A percentile compares a stretch with the other conserved stretches of the same genome.
Evolutionary conservation across 2,329 filamentous ascomycete species (phyloP).

Genomic region (Rosellinia necatrix): DNA sequence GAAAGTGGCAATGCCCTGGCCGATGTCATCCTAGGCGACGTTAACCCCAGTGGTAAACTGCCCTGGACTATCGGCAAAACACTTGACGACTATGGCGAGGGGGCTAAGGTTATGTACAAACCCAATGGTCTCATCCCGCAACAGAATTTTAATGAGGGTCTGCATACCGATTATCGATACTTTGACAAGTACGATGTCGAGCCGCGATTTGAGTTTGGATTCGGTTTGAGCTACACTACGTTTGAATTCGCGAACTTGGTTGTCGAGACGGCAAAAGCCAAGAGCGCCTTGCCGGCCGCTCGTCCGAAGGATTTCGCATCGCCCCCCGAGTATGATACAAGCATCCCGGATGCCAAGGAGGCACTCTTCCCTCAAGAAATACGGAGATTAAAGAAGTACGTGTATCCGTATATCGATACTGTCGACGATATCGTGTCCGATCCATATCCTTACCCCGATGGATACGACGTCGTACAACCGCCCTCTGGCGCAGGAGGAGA

Average conservation of each 20-base stretch:
- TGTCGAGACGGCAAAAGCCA: conserved; percentile 52
- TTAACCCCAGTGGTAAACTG: conserved; percentile 79
- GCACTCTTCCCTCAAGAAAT: conserved; percentile 66
- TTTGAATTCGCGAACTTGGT: conserved; percentile 65
- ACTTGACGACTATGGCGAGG: conserved; percentile 76
- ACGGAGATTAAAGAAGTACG: conserved; percentile 67
- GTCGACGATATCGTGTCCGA: conserved; percentile 49
- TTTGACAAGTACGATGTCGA: conserved; percentile 77
- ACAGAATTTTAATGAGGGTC: conserved; percentile 79
- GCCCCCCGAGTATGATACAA: conserved; percentile 60
- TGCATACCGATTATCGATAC: conserved; percentile 89
- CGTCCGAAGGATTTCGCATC: conserved; percentile 47
- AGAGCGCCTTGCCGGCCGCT: conserved; percentile 47
- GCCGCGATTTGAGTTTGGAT: conserved; percentile 86
- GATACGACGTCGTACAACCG: conserved; percentile 54
- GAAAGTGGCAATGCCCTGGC: conserved; percentile 83
- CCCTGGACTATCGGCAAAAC: conserved; percentile 85
- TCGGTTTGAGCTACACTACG: conserved; percentile 79
- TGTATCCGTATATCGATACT: conserved; percentile 71
- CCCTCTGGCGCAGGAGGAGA: conserved; percentile 71
- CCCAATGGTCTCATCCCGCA: conserved; percentile 75
- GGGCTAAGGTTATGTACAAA: conserved; percentile 69
- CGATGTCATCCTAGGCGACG: conserved; percentile 78
- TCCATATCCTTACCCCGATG: conserved; percentile 57
- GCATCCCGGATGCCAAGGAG: conserved; percentile 58